Base-by-base conservation (phyloP, 352 stramenopile genomes). In the Pythium phragmiticola region DNA sequence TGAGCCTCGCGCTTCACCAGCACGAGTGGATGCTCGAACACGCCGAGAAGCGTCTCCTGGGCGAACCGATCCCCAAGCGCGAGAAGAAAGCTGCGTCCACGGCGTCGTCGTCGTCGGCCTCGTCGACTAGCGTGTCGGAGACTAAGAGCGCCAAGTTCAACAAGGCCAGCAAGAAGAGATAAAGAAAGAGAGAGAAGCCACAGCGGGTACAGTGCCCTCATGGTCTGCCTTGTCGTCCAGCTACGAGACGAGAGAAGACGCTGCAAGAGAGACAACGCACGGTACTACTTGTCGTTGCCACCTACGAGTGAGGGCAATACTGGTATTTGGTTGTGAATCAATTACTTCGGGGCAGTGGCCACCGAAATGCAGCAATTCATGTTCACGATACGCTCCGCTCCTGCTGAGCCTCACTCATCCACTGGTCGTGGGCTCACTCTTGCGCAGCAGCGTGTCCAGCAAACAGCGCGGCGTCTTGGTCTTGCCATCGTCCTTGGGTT, bases 21-120 rank as follows among this genome's bases (percentile, higher is more conserved):
- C 87, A 95, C 74, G 80, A 93, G 60, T 95, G 78, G 76, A 75
- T 80, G 39, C 74, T 95, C 4, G 87, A 91, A 60, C 78, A 88
- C 57, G 83, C 84, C 4, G 87, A 95, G 72, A 92, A 92, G 73
- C 90, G 87, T 62, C 74, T 95, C 16, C 62, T 95, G 23, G 87
- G 87, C 14, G 87, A 95, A 41, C 56, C 76, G 28, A 85, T 94
- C 57, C 77, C 82, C 8, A 52, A 72, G 39, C 79, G 77, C 19
- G 6, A 66, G 33, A 87, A 90, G 63, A 33, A 58, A 5, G 57
- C 60, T 2, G 53, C 53, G 6, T 34, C 41, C 0, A 30, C 26
- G 26, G 9, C 69, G 4, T 60, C 56, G 39, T 60, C 56, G 39
- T 63, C 60, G 12, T 69, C 65, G 37, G 39, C 62, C 0, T 62